A percentile compares a stretch with the other conserved stretches of the same genome.
Evolutionary conservation across 768 basidiomycete genomes (phyloP).

Genomic region (Lyophyllum shimeji): DNA sequence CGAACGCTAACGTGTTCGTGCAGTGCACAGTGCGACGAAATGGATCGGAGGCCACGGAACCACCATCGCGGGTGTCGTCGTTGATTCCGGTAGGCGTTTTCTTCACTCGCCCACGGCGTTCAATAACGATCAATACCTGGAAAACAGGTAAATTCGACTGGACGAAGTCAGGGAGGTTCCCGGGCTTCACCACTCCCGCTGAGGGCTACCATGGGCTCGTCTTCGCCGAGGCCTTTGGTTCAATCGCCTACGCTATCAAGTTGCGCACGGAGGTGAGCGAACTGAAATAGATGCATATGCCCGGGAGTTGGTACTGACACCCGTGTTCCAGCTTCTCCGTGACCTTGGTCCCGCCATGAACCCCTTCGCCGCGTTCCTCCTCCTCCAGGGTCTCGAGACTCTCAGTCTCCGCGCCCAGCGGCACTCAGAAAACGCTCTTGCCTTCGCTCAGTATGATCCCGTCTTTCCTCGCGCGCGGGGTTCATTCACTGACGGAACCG

Average conservation of each 20-base stretch:
- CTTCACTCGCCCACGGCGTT: neutral
- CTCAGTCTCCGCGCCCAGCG: slow-evolving; percentile 69
- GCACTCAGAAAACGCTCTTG: slow-evolving; percentile 71
- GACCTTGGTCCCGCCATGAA: slow-evolving; percentile 68
- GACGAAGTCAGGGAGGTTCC: slow-evolving; percentile 67
- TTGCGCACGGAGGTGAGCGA: slow-evolving; percentile 44
- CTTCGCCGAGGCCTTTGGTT: slow-evolving; percentile 66
- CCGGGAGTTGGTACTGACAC: neutral
- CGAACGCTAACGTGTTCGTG: too few relatives aligned
- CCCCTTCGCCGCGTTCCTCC: slow-evolving; percentile 73
- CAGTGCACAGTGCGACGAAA: slow-evolving; percentile 78
- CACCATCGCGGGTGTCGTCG: slow-evolving; percentile 73
- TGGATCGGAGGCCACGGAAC: slow-evolving; percentile 87
- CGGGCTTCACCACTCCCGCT: slow-evolving; percentile 71
- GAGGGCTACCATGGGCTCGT: slow-evolving; percentile 77
- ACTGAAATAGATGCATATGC: neutral
- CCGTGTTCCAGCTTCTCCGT: slow-evolving; percentile 42
- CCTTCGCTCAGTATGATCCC: slow-evolving; percentile 50
- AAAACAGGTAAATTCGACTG: slow-evolving; percentile 69
- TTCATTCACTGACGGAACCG: neutral
- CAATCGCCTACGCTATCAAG: slow-evolving; percentile 62
- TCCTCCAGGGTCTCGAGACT: slow-evolving; percentile 80
- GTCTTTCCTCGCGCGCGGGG: neutral
- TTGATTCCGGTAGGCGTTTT: slow-evolving; percentile 55
- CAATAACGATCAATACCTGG: neutral